A percentile compares a stretch with the other conserved stretches of the same genome.
phyloP scores from a whole-genome alignment of 192 early-diverging fungal species.

The Kickxella alabastrina region DNA sequence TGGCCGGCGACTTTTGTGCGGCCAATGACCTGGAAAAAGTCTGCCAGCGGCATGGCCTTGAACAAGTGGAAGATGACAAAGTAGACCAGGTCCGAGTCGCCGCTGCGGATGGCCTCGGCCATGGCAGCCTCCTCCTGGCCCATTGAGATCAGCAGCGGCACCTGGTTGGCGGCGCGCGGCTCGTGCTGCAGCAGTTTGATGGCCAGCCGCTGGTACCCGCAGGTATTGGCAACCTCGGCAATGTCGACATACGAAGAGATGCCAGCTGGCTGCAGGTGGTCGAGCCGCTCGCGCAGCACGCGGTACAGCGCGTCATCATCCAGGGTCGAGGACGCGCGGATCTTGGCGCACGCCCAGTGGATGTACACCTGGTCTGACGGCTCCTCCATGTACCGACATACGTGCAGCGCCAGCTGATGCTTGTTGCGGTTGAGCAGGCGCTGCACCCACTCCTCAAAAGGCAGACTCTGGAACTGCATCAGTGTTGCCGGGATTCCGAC shows the following conservation, averaged over 20 bases:
- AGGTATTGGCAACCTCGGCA: conserved; percentile 82
- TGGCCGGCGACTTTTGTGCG: conserved; percentile 76
- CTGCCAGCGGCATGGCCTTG: conserved; percentile 73
- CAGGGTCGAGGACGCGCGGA: conserved; percentile 65
- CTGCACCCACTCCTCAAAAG: conserved; percentile 77
- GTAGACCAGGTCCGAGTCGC: conserved; percentile 95
- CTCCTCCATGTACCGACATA: conserved; percentile 82
- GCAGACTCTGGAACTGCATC: conserved; percentile 67
- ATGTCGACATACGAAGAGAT: conserved; percentile 84
- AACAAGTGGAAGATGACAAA: conserved; percentile 88
- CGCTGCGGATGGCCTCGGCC: conserved; percentile 86
- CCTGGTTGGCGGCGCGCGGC: conserved; percentile 88
- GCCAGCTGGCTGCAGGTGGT: conserved; percentile 53
- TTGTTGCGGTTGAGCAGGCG: conserved; percentile 78
- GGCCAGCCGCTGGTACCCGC: conserved; percentile 80
- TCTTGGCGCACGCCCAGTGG: conserved; percentile 97
- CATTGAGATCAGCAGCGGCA: conserved; percentile 92
- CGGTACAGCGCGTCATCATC: conserved; percentile 85
- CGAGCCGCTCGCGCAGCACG: conserved; percentile 75
- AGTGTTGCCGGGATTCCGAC: conserved; percentile 90
- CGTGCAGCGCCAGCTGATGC: conserved; percentile 79
- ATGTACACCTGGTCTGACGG: conserved; percentile 77
- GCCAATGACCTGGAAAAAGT: conserved; percentile 87
- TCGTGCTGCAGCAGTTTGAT: conserved; percentile 85
- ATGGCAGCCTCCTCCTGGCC: conserved; percentile 84